Conservation (phyloP, 2,329 filamentous ascomycete genomes). For the Fusarium incarnatum region DNA sequence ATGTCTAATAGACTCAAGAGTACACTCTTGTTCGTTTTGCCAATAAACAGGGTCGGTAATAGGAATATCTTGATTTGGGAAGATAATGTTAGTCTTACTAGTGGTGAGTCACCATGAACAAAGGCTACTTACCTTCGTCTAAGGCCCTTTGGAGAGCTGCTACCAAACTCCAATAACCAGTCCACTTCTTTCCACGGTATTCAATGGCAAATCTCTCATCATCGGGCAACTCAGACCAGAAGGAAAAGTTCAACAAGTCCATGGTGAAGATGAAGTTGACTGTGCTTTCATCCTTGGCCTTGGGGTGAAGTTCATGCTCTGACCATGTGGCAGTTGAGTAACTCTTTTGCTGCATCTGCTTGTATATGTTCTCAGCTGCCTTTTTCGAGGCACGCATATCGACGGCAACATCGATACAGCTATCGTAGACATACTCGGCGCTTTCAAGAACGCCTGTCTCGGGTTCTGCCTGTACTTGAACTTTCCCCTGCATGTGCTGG, state of each 20-base stretch:
- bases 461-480: constrained; percentile 66
- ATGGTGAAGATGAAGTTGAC: constrained; percentile 96
- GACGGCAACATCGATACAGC: constrained; percentile 91
- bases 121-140: constrained; percentile 73
- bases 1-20: constrained; percentile 76
- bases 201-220: constrained; percentile 83
- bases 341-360: constrained; percentile 82
- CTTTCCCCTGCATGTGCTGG: constrained; percentile 76
- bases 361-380: constrained; percentile 82
- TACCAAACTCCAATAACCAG: constrained; percentile 94
- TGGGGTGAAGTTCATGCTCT: constrained; percentile 89
- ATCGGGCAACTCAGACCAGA: constrained; percentile 83
- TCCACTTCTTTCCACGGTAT: constrained; percentile 85
- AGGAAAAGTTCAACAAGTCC: constrained; percentile 96
- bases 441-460: constrained; percentile 85
- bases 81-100: constrained; percentile 2
- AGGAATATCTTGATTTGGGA: constrained; percentile 71
- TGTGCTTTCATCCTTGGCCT: constrained; percentile 80
- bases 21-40: constrained; percentile 80
- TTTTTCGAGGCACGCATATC: constrained; percentile 84
- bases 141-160: constrained; percentile 87
- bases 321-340: constrained; percentile 91
- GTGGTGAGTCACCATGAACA: not conserved
- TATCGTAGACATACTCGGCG: constrained; percentile 89
- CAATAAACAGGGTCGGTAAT: constrained; percentile 92